A percentile compares a stretch with the other conserved stretches of the same genome.
Conservation (phyloP, 2,329 filamentous ascomycete genomes). For the Tolypocladium endophyticum region DNA sequence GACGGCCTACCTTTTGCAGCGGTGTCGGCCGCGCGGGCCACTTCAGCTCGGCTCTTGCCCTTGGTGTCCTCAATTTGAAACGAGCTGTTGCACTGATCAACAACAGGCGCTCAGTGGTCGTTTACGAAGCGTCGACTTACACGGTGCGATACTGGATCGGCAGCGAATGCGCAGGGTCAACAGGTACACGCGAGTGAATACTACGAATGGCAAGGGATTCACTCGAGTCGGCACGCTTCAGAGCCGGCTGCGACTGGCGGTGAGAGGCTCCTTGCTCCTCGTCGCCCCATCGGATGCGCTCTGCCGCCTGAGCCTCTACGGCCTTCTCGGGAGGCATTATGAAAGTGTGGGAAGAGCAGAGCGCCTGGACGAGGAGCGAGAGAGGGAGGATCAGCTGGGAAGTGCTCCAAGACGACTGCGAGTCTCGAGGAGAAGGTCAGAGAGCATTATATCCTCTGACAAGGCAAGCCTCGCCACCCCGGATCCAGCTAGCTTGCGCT, state of each 20-base stretch:
- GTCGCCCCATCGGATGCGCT: constrained; percentile 26
- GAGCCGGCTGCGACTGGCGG: constrained; percentile 6
- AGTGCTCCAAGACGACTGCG: not conserved
- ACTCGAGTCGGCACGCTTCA: constrained; percentile 15
- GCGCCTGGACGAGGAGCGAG: not conserved
- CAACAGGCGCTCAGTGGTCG: not conserved
- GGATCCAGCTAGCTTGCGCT: not conserved
- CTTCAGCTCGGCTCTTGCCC: constrained; percentile 28
- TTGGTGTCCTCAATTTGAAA: constrained; percentile 47
- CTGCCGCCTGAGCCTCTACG: constrained; percentile 6
- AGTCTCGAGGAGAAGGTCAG: not conserved
- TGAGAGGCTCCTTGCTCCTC: constrained; percentile 19
- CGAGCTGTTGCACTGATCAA: constrained; percentile 19
- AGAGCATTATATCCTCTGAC: not conserved
- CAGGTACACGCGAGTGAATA: constrained; percentile 16
- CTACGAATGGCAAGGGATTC: constrained; percentile 31
- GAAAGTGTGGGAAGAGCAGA: not conserved
- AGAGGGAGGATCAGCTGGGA: not conserved
- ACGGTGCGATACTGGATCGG: constrained; percentile 46
- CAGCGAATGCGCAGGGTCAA: constrained; percentile 20
- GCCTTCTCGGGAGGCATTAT: constrained; percentile 7
- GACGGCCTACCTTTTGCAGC: constrained; percentile 29
- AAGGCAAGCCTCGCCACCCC: not conserved
- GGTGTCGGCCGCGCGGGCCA: constrained; percentile 28
- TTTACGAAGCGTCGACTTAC: constrained; percentile 19